Evolutionary conservation across 495 filamentous ascomycete genomes (phyloP).

Genomic region (Pyrenula massariospora): DNA sequence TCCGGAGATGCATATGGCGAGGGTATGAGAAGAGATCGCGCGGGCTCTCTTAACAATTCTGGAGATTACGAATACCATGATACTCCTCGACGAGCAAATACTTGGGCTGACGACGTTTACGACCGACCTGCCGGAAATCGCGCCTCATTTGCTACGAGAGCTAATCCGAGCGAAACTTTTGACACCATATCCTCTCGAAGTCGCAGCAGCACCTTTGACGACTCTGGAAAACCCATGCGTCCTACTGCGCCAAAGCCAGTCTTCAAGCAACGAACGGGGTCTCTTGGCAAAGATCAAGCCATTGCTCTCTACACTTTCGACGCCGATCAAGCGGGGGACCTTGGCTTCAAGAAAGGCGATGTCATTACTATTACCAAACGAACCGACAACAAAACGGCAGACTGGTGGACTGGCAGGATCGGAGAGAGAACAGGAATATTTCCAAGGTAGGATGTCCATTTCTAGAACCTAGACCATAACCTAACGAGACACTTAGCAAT

Average conservation of each 20-base stretch:
- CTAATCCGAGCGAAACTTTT: slow-evolving; percentile 34
- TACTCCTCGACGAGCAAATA: slow-evolving; percentile 55
- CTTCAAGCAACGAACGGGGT: slow-evolving; percentile 51
- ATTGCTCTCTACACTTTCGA: slow-evolving; percentile 88
- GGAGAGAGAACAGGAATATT: slow-evolving; percentile 55
- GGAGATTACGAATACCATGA: slow-evolving; percentile 50
- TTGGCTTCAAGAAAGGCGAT: slow-evolving; percentile 95
- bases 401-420: slow-evolving; percentile 71
- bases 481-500: slow-evolving; percentile 26
- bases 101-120: slow-evolving; percentile 86
- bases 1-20: slow-evolving; percentile 68
- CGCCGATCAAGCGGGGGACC: slow-evolving; percentile 81
- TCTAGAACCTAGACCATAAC: slow-evolving; percentile 5
- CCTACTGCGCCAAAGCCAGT: slow-evolving; percentile 83
- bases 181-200: slow-evolving; percentile 32
- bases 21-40: slow-evolving; percentile 47
- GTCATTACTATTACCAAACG: slow-evolving; percentile 94
- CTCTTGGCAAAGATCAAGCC: slow-evolving; percentile 68
- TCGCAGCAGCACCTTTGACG: slow-evolving; percentile 38
- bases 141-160: slow-evolving; percentile 33
- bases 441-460: slow-evolving; percentile 15
- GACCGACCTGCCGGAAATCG: slow-evolving; percentile 48
- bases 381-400: slow-evolving; percentile 83
- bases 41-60: slow-evolving; percentile 29
- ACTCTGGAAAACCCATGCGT: slow-evolving; percentile 32